Evolutionary conservation across 2,329 filamentous ascomycete species (phyloP), one percentile per base, ranked within the genome.

Genomic region (Alternaria conjuncta): DNA sequence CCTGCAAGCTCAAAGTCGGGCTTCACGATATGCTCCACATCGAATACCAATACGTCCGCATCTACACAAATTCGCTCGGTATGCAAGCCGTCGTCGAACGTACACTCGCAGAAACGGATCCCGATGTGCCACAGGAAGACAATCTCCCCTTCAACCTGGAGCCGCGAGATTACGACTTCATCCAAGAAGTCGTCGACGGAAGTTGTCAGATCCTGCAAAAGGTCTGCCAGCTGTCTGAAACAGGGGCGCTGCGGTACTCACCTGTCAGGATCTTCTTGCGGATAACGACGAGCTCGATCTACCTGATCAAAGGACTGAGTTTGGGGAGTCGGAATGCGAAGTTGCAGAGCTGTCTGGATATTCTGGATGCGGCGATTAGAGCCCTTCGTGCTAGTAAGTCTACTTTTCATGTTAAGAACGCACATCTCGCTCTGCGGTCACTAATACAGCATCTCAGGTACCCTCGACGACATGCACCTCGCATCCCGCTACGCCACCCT

Each of bases 1-100:
- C 77, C 3, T 77, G 76, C 63, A 79, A 78, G 32, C 72, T 80
- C 25, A 77, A 78, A 53, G 73, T 75, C 6, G 76, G 76, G 1
- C 65, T 85, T 12, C 83, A 82, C 55, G 83, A 85, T 45, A 83
- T 84, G 64, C 77, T 88, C 0, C 83, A 83, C 13, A 86, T 88
- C 15, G 86, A 88, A 62, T 87, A 82, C 50, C 79, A 83, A 30
- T 82, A 82, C 51, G 76, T 82, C 2, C 71, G 80, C 2, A 79
- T 82, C 15, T 83, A 82, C 57, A 81, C 80, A 43, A 84, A 84
- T 50, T 82, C 81, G 0, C 80, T 87, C 6, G 85, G 85, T 3
- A 85, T 88, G 75, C 86, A 88, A 72, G 86, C 86, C 3, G 83
- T 87, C 4, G 85, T 87, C 4, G 86, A 87, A 62, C 83, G 85